phyloP scores from a whole-genome alignment of 345 rosid species.

The Clausena lansium region DNA sequence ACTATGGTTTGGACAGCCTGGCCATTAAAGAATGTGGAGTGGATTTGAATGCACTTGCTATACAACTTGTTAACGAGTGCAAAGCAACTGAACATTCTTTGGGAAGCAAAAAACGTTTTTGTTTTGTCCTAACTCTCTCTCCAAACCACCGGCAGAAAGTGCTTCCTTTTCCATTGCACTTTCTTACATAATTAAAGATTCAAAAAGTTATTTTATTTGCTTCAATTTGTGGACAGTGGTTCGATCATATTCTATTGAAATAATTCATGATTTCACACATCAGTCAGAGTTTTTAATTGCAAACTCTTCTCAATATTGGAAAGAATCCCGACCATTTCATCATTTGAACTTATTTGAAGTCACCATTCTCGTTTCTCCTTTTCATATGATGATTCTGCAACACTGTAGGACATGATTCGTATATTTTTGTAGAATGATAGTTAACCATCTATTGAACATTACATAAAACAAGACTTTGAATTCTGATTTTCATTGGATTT shows the following conservation, averaged over 20 bases:
- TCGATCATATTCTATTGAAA: too few relatives aligned
- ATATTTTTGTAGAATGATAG: too few relatives aligned
- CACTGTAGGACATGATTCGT: background rate
- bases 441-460: background rate
- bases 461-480: background rate
- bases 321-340: too few relatives aligned
- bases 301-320: too few relatives aligned
- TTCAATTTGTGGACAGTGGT: too few relatives aligned
- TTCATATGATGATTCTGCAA: background rate
- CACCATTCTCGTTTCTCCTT: background rate
- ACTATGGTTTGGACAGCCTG: too few relatives aligned
- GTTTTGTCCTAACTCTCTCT: background rate
- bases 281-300: too few relatives aligned
- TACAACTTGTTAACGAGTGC: background rate
- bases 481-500: background rate
- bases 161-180: too few relatives aligned
- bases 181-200: background rate
- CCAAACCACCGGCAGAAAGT: background rate
- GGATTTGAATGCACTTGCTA: too few relatives aligned
- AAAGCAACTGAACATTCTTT: background rate
- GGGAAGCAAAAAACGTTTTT: background rate
- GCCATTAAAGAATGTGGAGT: background rate
- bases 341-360: background rate
- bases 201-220: background rate
- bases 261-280: too few relatives aligned